These are phyloP conservation scores for Butyriboletus loyo DNA, from an alignment of 768 basidiomycete genomes.

Conservation along the genomic window DNA sequence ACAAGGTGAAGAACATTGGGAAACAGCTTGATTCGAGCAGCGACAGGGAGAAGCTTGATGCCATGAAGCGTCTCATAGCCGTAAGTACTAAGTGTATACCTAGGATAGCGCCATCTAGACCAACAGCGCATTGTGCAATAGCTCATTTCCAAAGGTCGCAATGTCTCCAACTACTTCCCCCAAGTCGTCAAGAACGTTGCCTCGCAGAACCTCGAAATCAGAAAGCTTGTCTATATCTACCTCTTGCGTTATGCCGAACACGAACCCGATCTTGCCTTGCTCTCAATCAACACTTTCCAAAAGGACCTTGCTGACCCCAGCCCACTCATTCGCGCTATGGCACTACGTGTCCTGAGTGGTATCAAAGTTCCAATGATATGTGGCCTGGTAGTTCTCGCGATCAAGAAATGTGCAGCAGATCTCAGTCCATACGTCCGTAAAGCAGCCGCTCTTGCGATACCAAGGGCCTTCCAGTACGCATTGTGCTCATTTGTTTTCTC, in stretches of 20 bases:
- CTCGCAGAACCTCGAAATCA: constrained; percentile 86
- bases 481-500: constrained; percentile 15
- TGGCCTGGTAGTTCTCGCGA: constrained; percentile 78
- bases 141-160: constrained; percentile 91
- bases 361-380: constrained; percentile 90
- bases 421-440: constrained; percentile 94
- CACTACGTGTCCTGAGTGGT: constrained; percentile 86
- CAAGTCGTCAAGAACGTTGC: constrained; percentile 98
- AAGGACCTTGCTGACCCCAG: constrained; percentile 91
- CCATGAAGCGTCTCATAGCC: constrained; percentile 92
- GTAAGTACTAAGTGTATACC: constrained; percentile 59
- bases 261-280: constrained; percentile 90
- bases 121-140: constrained; percentile 28
- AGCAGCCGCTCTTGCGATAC: constrained; percentile 85
- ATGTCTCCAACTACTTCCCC: constrained; percentile 92
- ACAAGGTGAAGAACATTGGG: constrained; percentile 78
- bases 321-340: constrained; percentile 95
- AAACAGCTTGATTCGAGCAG: constrained; percentile 85
- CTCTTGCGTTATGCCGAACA: constrained; percentile 89
- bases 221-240: constrained; percentile 98
- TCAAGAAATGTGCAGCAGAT: constrained; percentile 91
- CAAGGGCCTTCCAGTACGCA: constrained; percentile 75
- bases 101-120: neutral
- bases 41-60: constrained; percentile 90
- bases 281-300: constrained; percentile 98